Evolutionary conservation across 345 rosid species (phyloP).

Genomic region (Isatis tinctoria): DNA sequence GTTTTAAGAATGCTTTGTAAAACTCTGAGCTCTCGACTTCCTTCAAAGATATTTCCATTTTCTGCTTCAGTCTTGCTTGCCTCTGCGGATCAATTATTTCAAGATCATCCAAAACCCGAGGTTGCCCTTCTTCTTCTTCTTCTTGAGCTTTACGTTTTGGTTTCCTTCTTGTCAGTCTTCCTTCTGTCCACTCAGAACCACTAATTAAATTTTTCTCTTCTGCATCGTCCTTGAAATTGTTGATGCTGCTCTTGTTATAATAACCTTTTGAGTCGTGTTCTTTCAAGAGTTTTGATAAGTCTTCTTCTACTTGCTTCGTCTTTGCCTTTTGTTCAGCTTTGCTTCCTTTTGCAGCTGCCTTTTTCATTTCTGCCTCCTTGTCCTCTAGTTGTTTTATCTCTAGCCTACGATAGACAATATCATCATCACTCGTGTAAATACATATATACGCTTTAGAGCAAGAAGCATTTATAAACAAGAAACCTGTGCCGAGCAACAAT

Average conservation of each 20-base stretch:
- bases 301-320: background rate
- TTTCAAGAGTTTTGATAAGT: background rate
- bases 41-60: slow-evolving; percentile 44
- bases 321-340: background rate
- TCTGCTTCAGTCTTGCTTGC: slow-evolving; percentile 40
- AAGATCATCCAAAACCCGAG: slow-evolving; percentile 30
- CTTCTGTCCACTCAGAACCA: too few relatives aligned
- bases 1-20: slow-evolving; percentile 47
- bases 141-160: background rate
- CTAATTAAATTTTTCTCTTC: too few relatives aligned
- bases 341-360: background rate
- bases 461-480: too few relatives aligned
- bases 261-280: background rate
- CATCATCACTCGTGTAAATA: too few relatives aligned
- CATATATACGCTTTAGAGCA: too few relatives aligned
- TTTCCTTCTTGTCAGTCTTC: too few relatives aligned
- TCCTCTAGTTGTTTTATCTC: background rate
- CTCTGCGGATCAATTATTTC: slow-evolving; percentile 32
- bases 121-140: slow-evolving; percentile 3
- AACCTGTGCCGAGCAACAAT: too few relatives aligned
- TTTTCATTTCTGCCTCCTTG: background rate
- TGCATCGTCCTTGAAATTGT: too few relatives aligned
- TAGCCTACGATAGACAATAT: background rate
- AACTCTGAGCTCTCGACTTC: slow-evolving; percentile 56
- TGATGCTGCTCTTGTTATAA: too few relatives aligned